Evolutionary conservation across 129 eudicot species (phyloP).

Genomic region (Centaurea solstitialis): DNA sequence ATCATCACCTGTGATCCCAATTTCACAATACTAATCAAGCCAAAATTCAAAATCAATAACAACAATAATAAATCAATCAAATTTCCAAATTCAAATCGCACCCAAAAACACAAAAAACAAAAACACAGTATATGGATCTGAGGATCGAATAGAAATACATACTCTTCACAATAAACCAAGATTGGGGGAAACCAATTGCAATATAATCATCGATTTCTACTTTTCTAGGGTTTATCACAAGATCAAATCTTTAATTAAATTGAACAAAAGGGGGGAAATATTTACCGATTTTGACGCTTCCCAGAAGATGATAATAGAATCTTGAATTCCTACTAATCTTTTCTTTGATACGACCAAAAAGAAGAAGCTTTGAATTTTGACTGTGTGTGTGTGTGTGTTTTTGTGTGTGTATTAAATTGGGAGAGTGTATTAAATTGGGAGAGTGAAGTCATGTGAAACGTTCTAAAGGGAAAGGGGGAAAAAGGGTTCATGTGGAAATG

Average conservation of each 20-base stretch:
- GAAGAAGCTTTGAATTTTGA: conserved; percentile 7
- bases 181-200: neutral
- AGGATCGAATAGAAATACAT: neutral
- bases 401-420: conserved; percentile 7
- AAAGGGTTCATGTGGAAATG: neutral
- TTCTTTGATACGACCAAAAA: neutral
- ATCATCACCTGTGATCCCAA: conserved; percentile 6
- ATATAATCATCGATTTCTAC: neutral
- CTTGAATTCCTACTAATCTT: conserved; percentile 4
- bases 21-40: neutral
- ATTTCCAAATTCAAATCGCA: neutral
- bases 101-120: conserved; percentile 1
- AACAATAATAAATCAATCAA: neutral
- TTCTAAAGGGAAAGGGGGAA: neutral
- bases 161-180: neutral
- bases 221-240: conserved; percentile 14
- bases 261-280: neutral
- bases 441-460: conserved; percentile 10
- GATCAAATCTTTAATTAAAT: neutral
- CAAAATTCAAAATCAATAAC: neutral
- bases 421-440: conserved; percentile 13
- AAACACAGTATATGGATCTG: neutral
- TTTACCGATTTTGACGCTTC: neutral
- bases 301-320: neutral
- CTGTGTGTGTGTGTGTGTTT: neutral